A percentile compares a stretch with the other conserved stretches of the same genome.
Evolutionary conservation across 2,329 filamentous ascomycete species (phyloP).

Genomic region (Verticillium klebahnii): DNA sequence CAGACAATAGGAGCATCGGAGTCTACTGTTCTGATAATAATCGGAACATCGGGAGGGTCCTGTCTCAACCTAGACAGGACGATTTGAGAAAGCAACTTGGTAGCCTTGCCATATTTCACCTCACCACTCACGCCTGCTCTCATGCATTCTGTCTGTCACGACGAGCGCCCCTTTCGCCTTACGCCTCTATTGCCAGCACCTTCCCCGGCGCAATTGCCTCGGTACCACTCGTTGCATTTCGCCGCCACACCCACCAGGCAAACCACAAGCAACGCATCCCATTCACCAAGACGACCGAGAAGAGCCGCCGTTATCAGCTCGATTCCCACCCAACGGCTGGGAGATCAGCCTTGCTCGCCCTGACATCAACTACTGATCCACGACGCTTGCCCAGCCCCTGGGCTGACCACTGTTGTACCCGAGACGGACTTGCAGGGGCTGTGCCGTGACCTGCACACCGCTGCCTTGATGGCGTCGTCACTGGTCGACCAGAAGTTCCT

Average conservation of each 20-base stretch:
- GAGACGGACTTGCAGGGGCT: background rate
- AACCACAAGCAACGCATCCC: background rate
- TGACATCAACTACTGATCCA: background rate
- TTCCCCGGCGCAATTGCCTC: background rate
- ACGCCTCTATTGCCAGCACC: background rate
- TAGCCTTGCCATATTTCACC: background rate
- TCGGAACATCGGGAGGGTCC: background rate
- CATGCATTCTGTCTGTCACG: background rate
- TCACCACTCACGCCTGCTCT: background rate
- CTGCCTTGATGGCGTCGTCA: constrained; percentile 78
- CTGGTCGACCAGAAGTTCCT: constrained; percentile 98
- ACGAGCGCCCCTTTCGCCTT: background rate
- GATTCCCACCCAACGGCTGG: background rate
- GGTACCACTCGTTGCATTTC: background rate
- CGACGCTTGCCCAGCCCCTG: background rate
- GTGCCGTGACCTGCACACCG: background rate
- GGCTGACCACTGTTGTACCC: background rate
- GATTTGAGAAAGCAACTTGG: background rate
- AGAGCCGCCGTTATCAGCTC: background rate
- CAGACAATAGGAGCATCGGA: background rate
- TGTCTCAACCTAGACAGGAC: background rate
- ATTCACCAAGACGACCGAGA: background rate
- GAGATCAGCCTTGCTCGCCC: background rate
- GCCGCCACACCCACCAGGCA: background rate
- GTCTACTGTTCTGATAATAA: background rate